These are phyloP conservation scores for Aotearoamyces nothofagi DNA, from an alignment of 2,329 filamentous ascomycete genomes.

Conservation along the genomic window DNA sequence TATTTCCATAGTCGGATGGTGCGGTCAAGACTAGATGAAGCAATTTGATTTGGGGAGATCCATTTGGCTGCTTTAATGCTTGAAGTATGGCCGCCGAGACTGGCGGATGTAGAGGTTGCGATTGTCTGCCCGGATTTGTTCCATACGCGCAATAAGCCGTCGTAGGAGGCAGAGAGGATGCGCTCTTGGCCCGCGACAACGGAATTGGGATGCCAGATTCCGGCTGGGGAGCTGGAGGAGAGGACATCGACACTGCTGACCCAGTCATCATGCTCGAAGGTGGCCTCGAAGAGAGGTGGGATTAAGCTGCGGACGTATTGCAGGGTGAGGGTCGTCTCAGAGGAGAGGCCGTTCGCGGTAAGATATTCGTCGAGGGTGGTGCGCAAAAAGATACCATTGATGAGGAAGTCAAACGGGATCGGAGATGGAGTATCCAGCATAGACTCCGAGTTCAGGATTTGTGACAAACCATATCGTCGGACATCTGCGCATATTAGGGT, in stretches of 20 bases:
- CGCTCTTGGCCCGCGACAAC: slow-evolving; percentile 44
- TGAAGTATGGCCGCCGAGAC: slow-evolving; percentile 58
- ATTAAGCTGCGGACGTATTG: slow-evolving; percentile 90
- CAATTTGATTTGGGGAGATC: slow-evolving; percentile 62
- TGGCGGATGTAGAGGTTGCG: slow-evolving; percentile 53
- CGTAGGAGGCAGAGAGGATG: slow-evolving; percentile 86
- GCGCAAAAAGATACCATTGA: slow-evolving; percentile 84
- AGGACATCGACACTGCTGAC: slow-evolving; percentile 76
- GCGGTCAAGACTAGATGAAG: slow-evolving; percentile 70
- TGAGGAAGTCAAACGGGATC: slow-evolving; percentile 83
- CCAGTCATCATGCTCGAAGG: slow-evolving; percentile 97
- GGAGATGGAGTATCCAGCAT: slow-evolving; percentile 51
- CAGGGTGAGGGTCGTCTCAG: slow-evolving; percentile 73
- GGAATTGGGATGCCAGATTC: slow-evolving; percentile 34
- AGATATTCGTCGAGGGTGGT: slow-evolving; percentile 87
- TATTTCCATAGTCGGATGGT: slow-evolving; percentile 88
- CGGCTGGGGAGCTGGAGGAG: slow-evolving; percentile 48
- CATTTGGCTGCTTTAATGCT: slow-evolving; percentile 76
- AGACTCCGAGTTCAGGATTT: slow-evolving; percentile 56
- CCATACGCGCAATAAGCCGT: slow-evolving; percentile 81
- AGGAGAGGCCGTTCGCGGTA: slow-evolving; percentile 68
- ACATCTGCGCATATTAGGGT: slow-evolving; percentile 28
- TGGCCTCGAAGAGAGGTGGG: slow-evolving; percentile 76
- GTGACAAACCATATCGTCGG: slow-evolving; percentile 54
- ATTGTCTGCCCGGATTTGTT: slow-evolving; percentile 75